Evolutionary conservation across 805 yeast species (phyloP), one percentile per base, ranked within the genome.

Genomic region (Kluyveromyces wickerhamii): DNA sequence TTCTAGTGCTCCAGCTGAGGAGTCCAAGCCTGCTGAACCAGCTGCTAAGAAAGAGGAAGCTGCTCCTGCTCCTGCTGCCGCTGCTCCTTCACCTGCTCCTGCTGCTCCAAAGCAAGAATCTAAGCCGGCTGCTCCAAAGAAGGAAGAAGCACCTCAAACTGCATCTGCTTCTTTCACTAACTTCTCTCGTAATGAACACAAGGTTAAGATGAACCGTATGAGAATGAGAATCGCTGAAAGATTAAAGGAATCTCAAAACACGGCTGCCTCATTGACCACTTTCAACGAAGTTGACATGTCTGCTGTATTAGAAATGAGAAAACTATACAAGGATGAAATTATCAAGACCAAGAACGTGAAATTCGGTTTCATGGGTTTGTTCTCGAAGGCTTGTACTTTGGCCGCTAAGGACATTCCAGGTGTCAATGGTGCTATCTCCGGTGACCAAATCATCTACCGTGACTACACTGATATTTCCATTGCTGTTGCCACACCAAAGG

Each of bases 401-500:
- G 98, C 98, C 42, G 80, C 88, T 66, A 85, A 86, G 69, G 95
- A 87, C 38, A 73, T 86, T 44, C 98, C 98, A 45, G 83, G 95
- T 33, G 94, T 85, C 42, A 92, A 89, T 57, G 97, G 94, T 55
- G 79, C 94, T 49, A 92, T 92, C 56, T 96, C 87, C 62, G 85
- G 81, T 52, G 89, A 85, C 63, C 89, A 94, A 47, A 79, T 92
- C 66, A 94, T 92, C 27, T 92, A 77, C 73, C 82, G 96, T 67
- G 98, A 92, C 66, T 92, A 84, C 70, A 84, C 84, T 49, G 98
- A 92, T 63, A 81, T 92, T 47, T 85, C 96, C 25, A 70, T 92
- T 54, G 98, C 98, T 21, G 98, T 92, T 39, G 96, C 98, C 44
- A 92, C 98, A 47, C 97, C 98, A 60, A 92, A 92, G 74, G 98